Base-by-base conservation (phyloP, 2,329 filamentous ascomycete genomes). In the Aspergillus brasiliensis region DNA sequence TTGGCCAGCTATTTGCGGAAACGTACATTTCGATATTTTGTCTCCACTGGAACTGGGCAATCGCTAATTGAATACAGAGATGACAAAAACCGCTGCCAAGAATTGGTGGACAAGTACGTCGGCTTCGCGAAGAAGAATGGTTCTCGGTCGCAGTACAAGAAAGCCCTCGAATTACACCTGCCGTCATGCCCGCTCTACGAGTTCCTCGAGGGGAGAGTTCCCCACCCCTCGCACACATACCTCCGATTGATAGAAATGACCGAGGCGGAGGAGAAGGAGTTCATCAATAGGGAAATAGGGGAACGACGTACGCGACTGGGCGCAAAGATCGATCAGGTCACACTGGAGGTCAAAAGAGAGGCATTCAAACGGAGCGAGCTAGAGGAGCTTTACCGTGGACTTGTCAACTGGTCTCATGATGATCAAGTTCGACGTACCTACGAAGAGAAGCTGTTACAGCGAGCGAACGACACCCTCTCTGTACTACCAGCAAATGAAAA, bases 341-440 rank as follows among this genome's bases (percentile, higher is more conserved):
- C 91, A 0, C 75, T 86, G 2, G 91, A 97, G 62, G 95, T 96
- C 51, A 97, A 94, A 74, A 84, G 88, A 37, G 95, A 99, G 74
- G 88, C 97, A 1, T 88, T 91, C 65, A 81, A 81, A 28, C 83
- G 86, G 62, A 97, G 92, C 75, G 83, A 87, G 60, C 79, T 99
- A n/a, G 92, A 93, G 68, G 80, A 87, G 37, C 78, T 96, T 48
- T 98, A 97, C 72, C 86, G 86, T 58, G 84, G 92, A 54, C 83
- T 97, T 53, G 93, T 97, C 70, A 88, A 97, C 72, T 99, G 95
- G 95, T 89, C 89, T 8, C 86, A 81, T 59, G 92, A 98, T 68
- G 95, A 99, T 71, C 91, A 94, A 21, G 74, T 92, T 34, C 86
- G 95, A 48, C 88, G 94, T 38, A 84, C 85, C 38, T 96, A 94